Evolutionary conservation across 208 protist species (phyloP).

Genomic region (Endotrypanum monterogeii): DNA sequence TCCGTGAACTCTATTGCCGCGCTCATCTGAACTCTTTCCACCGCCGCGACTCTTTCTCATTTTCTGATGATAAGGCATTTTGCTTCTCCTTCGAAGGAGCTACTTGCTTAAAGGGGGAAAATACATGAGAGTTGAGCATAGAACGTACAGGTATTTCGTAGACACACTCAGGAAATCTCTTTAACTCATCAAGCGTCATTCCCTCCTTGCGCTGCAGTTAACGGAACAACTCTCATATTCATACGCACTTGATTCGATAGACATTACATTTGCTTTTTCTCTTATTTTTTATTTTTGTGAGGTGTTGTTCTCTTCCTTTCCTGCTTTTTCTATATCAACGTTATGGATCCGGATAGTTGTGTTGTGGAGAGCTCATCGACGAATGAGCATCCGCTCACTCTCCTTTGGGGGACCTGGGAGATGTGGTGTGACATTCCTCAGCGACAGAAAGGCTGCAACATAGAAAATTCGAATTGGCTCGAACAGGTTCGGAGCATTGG

Average conservation of each 20-base stretch:
- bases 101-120: not conserved
- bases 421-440: conserved; percentile 81
- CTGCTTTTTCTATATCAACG: not conserved
- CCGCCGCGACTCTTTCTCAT: not conserved
- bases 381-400: conserved; percentile 45
- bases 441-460: conserved; percentile 10
- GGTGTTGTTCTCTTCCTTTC: not conserved
- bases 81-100: not conserved
- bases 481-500: conserved; percentile 81
- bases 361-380: conserved; percentile 7
- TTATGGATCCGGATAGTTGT: conserved; percentile 21
- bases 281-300: not conserved
- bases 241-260: conserved; percentile 5
- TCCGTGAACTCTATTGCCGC: no score
- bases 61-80: not conserved
- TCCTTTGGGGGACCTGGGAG: conserved; percentile 92
- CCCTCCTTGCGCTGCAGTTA: not conserved
- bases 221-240: not conserved
- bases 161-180: not conserved
- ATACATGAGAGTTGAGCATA: not conserved
- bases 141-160: not conserved
- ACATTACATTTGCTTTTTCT: not conserved
- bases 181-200: not conserved
- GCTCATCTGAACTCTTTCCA: not conserved
- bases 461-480: conserved; percentile 65